A percentile compares a stretch with the other conserved stretches of the same genome.
phyloP scores from a whole-genome alignment of 2,329 filamentous ascomycete species.

The Aureobasidium sp. region DNA sequence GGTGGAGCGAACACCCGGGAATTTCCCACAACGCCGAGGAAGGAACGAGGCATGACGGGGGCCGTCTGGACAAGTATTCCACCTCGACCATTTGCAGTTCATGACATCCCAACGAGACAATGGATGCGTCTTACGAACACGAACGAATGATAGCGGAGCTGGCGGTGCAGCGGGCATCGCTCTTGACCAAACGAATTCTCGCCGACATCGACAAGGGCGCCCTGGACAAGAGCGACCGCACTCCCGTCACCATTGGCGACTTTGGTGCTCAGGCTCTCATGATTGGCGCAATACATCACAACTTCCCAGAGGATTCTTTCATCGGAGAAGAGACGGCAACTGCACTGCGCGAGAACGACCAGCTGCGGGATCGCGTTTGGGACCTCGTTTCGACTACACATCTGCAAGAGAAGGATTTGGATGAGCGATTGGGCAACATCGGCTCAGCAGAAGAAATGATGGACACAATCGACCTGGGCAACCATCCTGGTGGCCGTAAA shows the following conservation, averaged over 20 bases:
- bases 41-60: background rate
- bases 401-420: conserved; percentile 30
- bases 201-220: conserved; percentile 43
- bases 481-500: conserved; percentile 33
- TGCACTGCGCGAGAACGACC: conserved; percentile 43
- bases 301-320: conserved; percentile 51
- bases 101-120: background rate
- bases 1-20: background rate
- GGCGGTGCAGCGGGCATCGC: conserved; percentile 72
- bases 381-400: conserved; percentile 41
- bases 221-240: conserved; percentile 51
- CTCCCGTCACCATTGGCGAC: conserved; percentile 58
- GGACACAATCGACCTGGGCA: conserved; percentile 54
- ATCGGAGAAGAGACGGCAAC: conserved; percentile 56
- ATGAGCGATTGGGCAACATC: conserved; percentile 35
- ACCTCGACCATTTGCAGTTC: background rate
- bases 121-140: conserved; percentile 51
- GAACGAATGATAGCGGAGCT: conserved; percentile 80
- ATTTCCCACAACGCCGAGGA: background rate
- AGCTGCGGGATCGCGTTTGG: conserved; percentile 49
- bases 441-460: conserved; percentile 50
- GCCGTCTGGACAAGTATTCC: background rate
- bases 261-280: conserved; percentile 58
- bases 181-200: conserved; percentile 51
- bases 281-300: conserved; percentile 48